Percentiles rank a stretch among this genome's conserved stretches.
Evolutionary conservation across 2,329 filamentous ascomycete species (phyloP).

Genomic region (Fusarium verrucosum): DNA sequence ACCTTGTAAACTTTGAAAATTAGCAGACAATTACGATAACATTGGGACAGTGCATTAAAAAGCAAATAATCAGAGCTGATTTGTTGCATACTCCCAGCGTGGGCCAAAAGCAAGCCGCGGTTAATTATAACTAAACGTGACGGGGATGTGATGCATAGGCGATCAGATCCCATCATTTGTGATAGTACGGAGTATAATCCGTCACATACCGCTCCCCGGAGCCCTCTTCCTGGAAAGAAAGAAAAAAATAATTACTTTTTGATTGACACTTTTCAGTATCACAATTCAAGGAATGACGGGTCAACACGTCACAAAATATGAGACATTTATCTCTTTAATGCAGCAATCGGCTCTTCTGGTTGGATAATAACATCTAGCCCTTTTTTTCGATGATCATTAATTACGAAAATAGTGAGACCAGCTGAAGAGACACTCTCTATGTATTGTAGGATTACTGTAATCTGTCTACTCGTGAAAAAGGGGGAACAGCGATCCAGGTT

Average conservation of each 20-base stretch:
- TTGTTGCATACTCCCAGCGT: not conserved
- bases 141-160: not conserved
- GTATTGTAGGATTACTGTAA: no score
- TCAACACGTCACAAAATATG: conserved; percentile 2
- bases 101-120: conserved; percentile 9
- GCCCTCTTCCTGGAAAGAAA: not conserved
- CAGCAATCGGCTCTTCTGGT: not conserved
- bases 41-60: not conserved
- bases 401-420: not conserved
- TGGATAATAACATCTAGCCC: not conserved
- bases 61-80: not conserved
- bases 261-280: not conserved
- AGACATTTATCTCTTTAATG: conserved; percentile 1
- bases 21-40: not conserved
- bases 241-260: conserved; percentile 11
- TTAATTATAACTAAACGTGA: conserved; percentile 5
- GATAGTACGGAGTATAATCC: conserved; percentile 12
- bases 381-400: not conserved
- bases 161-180: conserved; percentile 34
- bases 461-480: not conserved
- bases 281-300: conserved; percentile 7
- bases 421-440: no score
- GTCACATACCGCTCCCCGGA: conserved; percentile 5
- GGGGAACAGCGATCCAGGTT: conserved; percentile 4
- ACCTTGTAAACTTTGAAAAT: no score